Base-by-base conservation (phyloP, 2,329 filamentous ascomycete species). In the Talaromyces sp. region DNA sequence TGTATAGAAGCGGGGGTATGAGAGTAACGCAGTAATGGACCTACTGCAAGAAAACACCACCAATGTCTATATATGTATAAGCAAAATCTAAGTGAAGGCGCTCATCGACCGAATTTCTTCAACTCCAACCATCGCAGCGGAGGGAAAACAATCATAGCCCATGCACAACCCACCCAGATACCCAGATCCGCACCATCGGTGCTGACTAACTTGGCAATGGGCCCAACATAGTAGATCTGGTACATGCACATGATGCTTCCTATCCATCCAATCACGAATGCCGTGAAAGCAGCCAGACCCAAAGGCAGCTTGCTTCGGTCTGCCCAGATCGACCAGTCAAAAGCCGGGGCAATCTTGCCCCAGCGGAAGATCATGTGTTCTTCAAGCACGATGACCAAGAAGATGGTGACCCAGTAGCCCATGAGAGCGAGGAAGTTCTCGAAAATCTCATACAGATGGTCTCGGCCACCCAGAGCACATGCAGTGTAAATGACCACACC, bases 341-440 rank as follows among this genome's bases (percentile, higher is more conserved):
- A 81, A 3, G 27, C 59, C 1, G 58, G 60, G 3, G 52, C 37
- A 0, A 70, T 70, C 49, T 67, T 71, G n/a, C 69, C 67, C 31
- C 76, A 71, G 22, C 76, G 75, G 71, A 83, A 83, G 6, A 82
- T 67, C 16, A 80, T 13, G 50, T 82, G 75, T 67, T 82, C 78
- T 65, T 81, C 73, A 2, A 81, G 56, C 6, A 78, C 71, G 50
- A 82, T 79, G 41, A 75, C 74, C 58, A 82, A 69, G 74, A 76
- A 82, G 43, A 79, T 78, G 22, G 75, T 71, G 9, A 79, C 70
- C 80, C 80, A 83, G 66, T 83, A 82, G 5, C 79, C 78, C 68
- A 83, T 82, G 19, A 83, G 66, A 8, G 80, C 78, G 16, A 83
- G 70, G 63, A 82, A 81, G 63, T 79, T 77, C 61, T 79, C 73